A percentile compares a stretch with the other conserved stretches of the same genome.
These are phyloP conservation scores for Arthrobotrys pseudoclavata DNA, from an alignment of 2,329 filamentous ascomycete species.

Conservation along the genomic window DNA sequence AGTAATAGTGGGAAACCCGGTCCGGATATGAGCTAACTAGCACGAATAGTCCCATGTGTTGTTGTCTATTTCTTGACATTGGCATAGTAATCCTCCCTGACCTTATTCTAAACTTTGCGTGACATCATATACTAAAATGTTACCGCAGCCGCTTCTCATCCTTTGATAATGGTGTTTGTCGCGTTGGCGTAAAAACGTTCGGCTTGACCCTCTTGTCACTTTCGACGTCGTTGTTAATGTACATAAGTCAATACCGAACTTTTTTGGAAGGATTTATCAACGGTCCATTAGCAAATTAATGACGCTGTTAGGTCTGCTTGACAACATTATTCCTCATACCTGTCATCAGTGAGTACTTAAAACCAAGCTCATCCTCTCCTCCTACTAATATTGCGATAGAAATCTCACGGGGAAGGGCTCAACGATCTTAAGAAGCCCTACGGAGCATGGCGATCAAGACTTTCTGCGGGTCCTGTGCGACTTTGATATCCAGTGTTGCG, in stretches of 20 bases:
- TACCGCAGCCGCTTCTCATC: constrained; percentile 71
- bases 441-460: constrained; percentile 8
- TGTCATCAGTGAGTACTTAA: constrained; percentile 69
- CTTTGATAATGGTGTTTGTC: constrained; percentile 71
- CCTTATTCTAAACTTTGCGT: too few relatives aligned
- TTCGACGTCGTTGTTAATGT: constrained; percentile 74
- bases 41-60: constrained; percentile 17
- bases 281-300: too few relatives aligned
- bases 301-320: constrained; percentile 69
- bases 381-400: neutral
- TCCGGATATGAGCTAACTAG: constrained; percentile 59
- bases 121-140: neutral
- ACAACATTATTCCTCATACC: constrained; percentile 74
- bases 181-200: constrained; percentile 73
- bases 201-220: constrained; percentile 74
- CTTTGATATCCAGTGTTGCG: constrained; percentile 2
- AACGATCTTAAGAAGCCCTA: constrained; percentile 7
- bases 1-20: neutral
- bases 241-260: too few relatives aligned
- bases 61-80: constrained; percentile 72
- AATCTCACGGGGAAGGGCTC: constrained; percentile 5
- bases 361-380: too few relatives aligned
- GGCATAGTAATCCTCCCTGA: constrained; percentile 73
- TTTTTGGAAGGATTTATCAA: too few relatives aligned
- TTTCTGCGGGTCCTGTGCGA: constrained; percentile 14